phyloP scores from a whole-genome alignment of 176 grass and related monocot species.

The Zea mays region Zm-B73-REFERENCE-NAM-5.0 NC_050098.1:220623001-220623500 shows the following conservation, averaged over 20 bases:
- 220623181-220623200: neutral
- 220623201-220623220: conserved; percentile 23
- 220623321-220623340: neutral
- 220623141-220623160: conserved; percentile 47
- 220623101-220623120: conserved; percentile 37
- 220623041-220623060: conserved; percentile 62
- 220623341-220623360: conserved; percentile 9
- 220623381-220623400: neutral
- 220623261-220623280: neutral
- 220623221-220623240: neutral
- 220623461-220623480: neutral
- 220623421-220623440: neutral
- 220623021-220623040: conserved; percentile 67
- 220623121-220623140: conserved; percentile 49
- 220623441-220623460: conserved; percentile 23
- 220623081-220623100: conserved; percentile 37
- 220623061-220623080: conserved; percentile 31
- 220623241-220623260: neutral
- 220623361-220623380: conserved; percentile 12
- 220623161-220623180: conserved; percentile 46
- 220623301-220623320: conserved; percentile 33
- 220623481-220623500: neutral
- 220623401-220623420: neutral
- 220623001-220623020: conserved; percentile 89
- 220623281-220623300: conserved; percentile 2